Evolutionary conservation across 139 green algal genomes (phyloP).

Genomic region (Auxenochlorella pyrenoidosa): DNA sequence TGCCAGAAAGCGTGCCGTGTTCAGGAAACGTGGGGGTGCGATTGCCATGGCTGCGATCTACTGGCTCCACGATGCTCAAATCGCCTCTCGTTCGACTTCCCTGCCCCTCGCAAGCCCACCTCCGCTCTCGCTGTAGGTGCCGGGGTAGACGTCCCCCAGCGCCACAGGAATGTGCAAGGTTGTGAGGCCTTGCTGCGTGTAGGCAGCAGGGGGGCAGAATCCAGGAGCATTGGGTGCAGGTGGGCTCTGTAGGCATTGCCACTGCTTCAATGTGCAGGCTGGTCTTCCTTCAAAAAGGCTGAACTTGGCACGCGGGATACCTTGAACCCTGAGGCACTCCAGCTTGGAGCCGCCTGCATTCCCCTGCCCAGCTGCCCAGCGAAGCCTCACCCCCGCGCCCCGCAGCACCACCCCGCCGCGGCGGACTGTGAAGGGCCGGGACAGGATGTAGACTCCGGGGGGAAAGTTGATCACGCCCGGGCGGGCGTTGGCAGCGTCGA

Average conservation of each 20-base stretch:
- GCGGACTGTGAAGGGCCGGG: not conserved
- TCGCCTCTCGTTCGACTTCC: no score
- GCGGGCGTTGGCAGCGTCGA: not conserved
- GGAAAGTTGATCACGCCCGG: not conserved
- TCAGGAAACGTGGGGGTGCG: no score
- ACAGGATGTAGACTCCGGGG: not conserved
- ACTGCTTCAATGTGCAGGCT: no score
- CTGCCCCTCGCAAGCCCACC: not conserved
- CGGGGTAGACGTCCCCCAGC: not conserved
- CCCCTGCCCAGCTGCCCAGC: not conserved
- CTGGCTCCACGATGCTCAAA: no score
- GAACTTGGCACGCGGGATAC: not conserved
- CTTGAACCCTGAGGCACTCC: not conserved
- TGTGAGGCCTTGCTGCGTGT: constrained; percentile 2
- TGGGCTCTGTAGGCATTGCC: no score
- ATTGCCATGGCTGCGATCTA: no score
- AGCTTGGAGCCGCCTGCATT: not conserved
- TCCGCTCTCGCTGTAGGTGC: not conserved
- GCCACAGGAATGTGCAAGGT: constrained; percentile 5
- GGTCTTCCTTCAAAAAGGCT: no score
- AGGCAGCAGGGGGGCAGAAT: no score
- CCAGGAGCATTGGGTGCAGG: no score
- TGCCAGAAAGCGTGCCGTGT: no score
- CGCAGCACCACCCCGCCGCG: not conserved
- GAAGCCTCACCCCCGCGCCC: constrained; percentile 12